Evolutionary conservation across 345 rosid genomes (phyloP), one percentile per base, ranked within the genome.

Genomic region (Gossypium herbaceum): DNA sequence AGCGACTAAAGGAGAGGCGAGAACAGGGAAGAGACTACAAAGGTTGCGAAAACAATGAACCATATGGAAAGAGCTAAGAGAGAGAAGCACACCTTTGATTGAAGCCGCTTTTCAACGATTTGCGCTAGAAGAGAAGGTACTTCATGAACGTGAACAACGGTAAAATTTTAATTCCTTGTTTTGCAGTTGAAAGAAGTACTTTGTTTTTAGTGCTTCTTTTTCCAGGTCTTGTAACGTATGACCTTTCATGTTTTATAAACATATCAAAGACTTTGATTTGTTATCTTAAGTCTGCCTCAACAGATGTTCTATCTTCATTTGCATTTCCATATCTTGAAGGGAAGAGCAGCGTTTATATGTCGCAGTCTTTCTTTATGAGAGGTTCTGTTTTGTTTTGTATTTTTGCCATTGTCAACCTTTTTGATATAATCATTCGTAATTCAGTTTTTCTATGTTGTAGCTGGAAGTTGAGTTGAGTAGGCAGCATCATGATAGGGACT

Each of bases 31-130:
- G 80, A 96, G 92, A 70, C 79, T 92, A 11, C 98, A 92, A 54
- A 96, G 92, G 86, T 90, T 34, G 95, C 84, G 20, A 96, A 91
- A 80, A 93, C 97, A 4, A 90, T 96, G 99, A 98, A 92, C 84
- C 86, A 92, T 78, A 67, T 96, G 79, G 99, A 96, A 84, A 86
- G 99, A 58, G 99, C 99, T 7, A 96, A 96, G 83, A 86, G 99
- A 81, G 97, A 93, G 97, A 91, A 85, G 92, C 97, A 97, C 98
- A 68, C 90, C 98, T 39, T 82, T 96, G 85, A 88, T 96, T 82
- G 99, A 93, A 73, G 94, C 98, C 85, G 88, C 97, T 71, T 96
- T 81, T 74, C 97, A 93, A 79, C 87, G 95, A 39, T n/a, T n/a
- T n/a, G n/a, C n/a, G n/a, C 95, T 91, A 12, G 98, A 96, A 85